Evolutionary conservation across 805 yeast species (phyloP).

Genomic region (Ogataea ganodermae): DNA sequence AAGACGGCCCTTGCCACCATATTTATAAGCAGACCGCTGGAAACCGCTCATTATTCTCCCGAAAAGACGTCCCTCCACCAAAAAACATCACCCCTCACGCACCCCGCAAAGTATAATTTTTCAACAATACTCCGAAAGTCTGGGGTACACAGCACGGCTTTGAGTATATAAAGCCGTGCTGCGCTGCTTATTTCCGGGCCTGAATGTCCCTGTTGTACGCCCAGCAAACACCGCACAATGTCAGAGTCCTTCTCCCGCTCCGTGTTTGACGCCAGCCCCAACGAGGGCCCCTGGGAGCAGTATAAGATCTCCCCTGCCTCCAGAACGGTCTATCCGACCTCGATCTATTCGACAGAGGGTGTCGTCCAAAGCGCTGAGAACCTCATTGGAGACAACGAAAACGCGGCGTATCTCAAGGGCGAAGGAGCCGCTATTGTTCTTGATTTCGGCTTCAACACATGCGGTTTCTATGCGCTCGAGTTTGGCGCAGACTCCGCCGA

Average conservation of each 20-base stretch:
- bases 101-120: not conserved
- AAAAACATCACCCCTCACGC: not conserved
- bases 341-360: slow-evolving; percentile 4
- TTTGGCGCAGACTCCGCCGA: slow-evolving; percentile 2
- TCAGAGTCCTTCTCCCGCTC: slow-evolving; percentile 1
- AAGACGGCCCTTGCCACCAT: too few relatives aligned
- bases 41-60: too few relatives aligned
- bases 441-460: slow-evolving; percentile 6
- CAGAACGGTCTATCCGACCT: slow-evolving; percentile 2
- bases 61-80: too few relatives aligned
- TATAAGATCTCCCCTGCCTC: slow-evolving; percentile 4
- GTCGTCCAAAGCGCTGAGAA: not conserved
- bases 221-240: too few relatives aligned
- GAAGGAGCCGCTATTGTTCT: slow-evolving; percentile 2
- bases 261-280: slow-evolving; percentile 3
- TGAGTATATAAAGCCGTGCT: not conserved
- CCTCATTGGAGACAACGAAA: slow-evolving; percentile 2
- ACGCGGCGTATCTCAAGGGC: not conserved
- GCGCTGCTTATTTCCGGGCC: too few relatives aligned
- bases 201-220: too few relatives aligned
- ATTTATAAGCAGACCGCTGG: too few relatives aligned
- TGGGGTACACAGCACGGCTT: not conserved
- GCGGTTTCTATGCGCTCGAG: slow-evolving; percentile 4
- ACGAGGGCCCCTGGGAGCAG: slow-evolving; percentile 3
- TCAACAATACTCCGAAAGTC: slow-evolving; percentile 4